A percentile compares a stretch with the other conserved stretches of the same genome.
phyloP scores from a whole-genome alignment of 2,329 filamentous ascomycete genomes.

The Balansia obtecta region DNA sequence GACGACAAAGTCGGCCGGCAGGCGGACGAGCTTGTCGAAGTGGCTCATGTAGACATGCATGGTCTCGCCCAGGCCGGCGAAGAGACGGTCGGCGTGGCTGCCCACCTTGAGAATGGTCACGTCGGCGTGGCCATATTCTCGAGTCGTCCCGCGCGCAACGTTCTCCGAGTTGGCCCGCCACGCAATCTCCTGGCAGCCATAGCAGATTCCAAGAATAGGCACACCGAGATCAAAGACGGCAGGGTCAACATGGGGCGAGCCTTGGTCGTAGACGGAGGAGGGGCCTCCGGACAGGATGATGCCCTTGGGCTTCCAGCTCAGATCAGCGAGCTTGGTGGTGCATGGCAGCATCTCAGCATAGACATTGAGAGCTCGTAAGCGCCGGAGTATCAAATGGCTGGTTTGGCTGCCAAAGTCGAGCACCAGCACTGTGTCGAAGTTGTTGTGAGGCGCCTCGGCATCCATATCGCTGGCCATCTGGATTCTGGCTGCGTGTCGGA shows the following conservation, averaged over 20 bases:
- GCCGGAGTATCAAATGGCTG: constrained; percentile 59
- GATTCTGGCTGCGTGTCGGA: too few relatives aligned
- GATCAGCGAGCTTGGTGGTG: constrained; percentile 65
- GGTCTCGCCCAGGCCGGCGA: constrained; percentile 59
- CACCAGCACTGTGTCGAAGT: constrained; percentile 45
- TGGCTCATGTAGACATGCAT: constrained; percentile 78
- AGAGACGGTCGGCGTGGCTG: constrained; percentile 63
- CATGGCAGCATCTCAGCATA: constrained; percentile 84
- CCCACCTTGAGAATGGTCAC: constrained; percentile 26
- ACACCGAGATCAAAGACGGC: constrained; percentile 28
- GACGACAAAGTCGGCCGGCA: constrained; percentile 61
- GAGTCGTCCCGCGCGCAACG: constrained; percentile 26
- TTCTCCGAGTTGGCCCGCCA: constrained; percentile 51
- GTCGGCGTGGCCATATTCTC: constrained; percentile 43
- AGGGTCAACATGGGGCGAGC: constrained; percentile 60
- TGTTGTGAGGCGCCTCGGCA: constrained; percentile 9
- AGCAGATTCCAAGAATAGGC: constrained; percentile 34
- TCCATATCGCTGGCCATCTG: constrained; percentile 2
- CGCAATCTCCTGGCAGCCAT: constrained; percentile 31
- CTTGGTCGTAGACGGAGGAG: constrained; percentile 71
- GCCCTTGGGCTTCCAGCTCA: constrained; percentile 69
- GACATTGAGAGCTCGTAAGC: constrained; percentile 43
- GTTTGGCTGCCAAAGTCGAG: constrained; percentile 50
- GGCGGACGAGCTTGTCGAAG: constrained; percentile 65
- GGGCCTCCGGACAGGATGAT: constrained; percentile 49